Evolutionary conservation across 2,329 filamentous ascomycete species (phyloP).

Genomic region (Xylogone sp.): DNA sequence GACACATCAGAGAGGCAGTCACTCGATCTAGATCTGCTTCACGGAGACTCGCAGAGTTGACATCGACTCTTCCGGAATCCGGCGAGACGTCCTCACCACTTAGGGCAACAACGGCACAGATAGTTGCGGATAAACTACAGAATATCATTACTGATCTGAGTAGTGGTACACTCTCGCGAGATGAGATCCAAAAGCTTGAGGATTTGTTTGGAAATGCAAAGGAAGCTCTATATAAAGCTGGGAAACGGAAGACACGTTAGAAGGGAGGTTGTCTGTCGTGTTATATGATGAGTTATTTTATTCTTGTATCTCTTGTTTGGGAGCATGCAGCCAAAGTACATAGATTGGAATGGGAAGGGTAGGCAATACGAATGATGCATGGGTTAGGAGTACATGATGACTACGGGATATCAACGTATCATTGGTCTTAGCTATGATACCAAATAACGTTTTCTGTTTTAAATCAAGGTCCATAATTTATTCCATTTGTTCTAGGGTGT

Average conservation of each 20-base stretch:
- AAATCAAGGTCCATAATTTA: too few species aligned
- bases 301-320: too few species aligned
- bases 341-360: too few species aligned
- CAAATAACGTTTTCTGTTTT: too few species aligned
- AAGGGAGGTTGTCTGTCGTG: background rate
- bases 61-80: slow-evolving; percentile 20
- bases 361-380: too few species aligned
- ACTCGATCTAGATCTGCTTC: background rate
- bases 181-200: slow-evolving; percentile 68
- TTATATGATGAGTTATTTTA: too few species aligned
- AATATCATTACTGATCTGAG: slow-evolving; percentile 57
- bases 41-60: slow-evolving; percentile 22
- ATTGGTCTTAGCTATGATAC: too few species aligned
- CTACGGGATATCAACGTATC: too few species aligned
- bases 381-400: too few species aligned
- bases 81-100: background rate
- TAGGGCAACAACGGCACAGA: slow-evolving; percentile 29
- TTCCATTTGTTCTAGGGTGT: too few species aligned
- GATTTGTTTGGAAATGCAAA: slow-evolving; percentile 78
- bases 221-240: slow-evolving; percentile 68
- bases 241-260: slow-evolving; percentile 42
- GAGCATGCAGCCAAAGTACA: too few species aligned
- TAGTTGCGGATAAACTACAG: slow-evolving; percentile 52
- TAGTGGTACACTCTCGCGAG: slow-evolving; percentile 54
- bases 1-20: slow-evolving; percentile 1